These are phyloP conservation scores for Sordariomycetes sp. DNA, from an alignment of 2,329 filamentous ascomycete species.

Conservation along the genomic window DNA sequence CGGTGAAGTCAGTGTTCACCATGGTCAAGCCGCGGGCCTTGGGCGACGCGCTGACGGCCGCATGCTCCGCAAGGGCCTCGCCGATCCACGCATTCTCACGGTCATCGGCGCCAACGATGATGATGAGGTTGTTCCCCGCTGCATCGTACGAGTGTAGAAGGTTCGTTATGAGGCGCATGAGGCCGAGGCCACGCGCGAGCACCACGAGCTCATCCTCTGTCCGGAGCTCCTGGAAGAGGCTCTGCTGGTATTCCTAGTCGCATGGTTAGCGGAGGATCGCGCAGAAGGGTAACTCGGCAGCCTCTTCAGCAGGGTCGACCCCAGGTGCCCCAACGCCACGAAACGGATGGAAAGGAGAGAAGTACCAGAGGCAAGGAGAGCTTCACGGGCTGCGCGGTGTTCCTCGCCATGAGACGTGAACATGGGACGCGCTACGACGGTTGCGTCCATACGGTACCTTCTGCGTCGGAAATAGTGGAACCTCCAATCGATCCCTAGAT, in stretches of 20 bases:
- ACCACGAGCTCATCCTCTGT: constrained; percentile 89
- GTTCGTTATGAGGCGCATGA: constrained; percentile 89
- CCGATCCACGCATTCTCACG: constrained; percentile 96
- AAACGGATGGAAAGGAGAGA: not conserved
- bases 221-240: constrained; percentile 83
- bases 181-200: constrained; percentile 81
- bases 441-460: not conserved
- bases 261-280: not conserved
- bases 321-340: not conserved
- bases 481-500: too few species aligned
- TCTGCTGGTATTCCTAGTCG: constrained; percentile 75
- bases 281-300: not conserved
- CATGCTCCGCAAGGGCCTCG: constrained; percentile 90
- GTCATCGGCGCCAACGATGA: constrained; percentile 82
- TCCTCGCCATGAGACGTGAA: not conserved
- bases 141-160: constrained; percentile 95
- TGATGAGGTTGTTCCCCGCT: constrained; percentile 82
- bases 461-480: not conserved
- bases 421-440: not conserved
- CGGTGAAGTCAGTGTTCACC: constrained; percentile 91
- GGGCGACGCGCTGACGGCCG: constrained; percentile 73
- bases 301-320: not conserved
- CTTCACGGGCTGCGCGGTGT: constrained; percentile 59
- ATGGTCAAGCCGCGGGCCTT: constrained; percentile 78
- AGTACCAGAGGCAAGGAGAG: constrained; percentile 65